Base-by-base conservation (phyloP, 768 basidiomycete species). In the Boletus subparvulus region DNA sequence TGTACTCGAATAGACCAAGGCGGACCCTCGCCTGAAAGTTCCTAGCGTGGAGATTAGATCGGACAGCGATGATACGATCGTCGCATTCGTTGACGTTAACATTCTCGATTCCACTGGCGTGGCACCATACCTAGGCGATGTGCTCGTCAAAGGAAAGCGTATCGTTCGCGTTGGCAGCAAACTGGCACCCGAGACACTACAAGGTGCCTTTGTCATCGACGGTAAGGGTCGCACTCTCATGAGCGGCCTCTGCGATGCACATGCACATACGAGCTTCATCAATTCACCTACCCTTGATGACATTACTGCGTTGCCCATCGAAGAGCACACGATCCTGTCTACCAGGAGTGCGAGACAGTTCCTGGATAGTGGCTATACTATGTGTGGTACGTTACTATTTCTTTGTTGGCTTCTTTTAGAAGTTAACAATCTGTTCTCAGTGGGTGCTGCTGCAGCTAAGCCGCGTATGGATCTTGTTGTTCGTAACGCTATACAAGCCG, bases 241-340 rank as follows among this genome's bases (percentile, higher is more conserved):
- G 73, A 74, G 73, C 28, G 73, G 73, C 24, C 61, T 74, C 56
- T 65, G 73, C 21, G 74, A 75, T 50, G 65, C 74, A 0, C 74
- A 75, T 54, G 67, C 74, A 3, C 74, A 75, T 52, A 59, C 66
- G 16, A 67, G 53, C 26, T 74, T 63, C 32, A 74, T 70, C 19
- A 70, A 75, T 43, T 58, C 74, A 7, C 61, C 61, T 16, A 60
- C 64, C 14, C 63, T 75, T 11, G 73, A 73, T 32, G 69, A 61
- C 21, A 65, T 74, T 30, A 65, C 61, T 12, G 55, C 63, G 19
- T 37, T 74, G 52, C 64, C 65, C 12, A 43, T 68, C 30, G 74
- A 74, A 36, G 73, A 75, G 32, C 74, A 75, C 49, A 70, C 68
- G 2, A 46, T 73, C 17, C 65, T 73, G 32, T 56, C 70, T 30